These are phyloP conservation scores for Torrubiellomyces zombiae DNA, from an alignment of 2,329 filamentous ascomycete genomes.

Conservation along the genomic window DNA sequence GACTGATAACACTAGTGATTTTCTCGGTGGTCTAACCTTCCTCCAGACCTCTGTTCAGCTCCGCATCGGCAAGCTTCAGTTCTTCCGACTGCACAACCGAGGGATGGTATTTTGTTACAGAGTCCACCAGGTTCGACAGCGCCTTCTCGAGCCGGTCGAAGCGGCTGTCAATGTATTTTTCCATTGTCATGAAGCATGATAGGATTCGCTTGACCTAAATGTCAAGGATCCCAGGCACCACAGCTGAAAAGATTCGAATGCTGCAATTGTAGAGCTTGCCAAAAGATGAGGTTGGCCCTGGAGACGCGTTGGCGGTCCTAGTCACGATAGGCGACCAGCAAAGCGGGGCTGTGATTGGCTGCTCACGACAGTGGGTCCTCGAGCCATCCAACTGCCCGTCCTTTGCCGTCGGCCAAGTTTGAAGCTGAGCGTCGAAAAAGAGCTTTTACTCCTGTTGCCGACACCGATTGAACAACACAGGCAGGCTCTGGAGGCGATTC, in stretches of 20 bases:
- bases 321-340: too few species aligned
- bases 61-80: constrained; percentile 52
- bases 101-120: constrained; percentile 68
- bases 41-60: constrained; percentile 48
- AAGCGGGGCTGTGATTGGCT: constrained; percentile 11
- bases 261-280: too few species aligned
- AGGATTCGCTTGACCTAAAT: too few species aligned
- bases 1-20: too few species aligned
- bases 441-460: too few species aligned
- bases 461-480: constrained; percentile 20
- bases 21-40: constrained; percentile 36
- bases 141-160: constrained; percentile 52
- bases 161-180: constrained; percentile 41
- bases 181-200: constrained; percentile 26
- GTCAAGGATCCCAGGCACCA: too few species aligned
- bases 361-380: constrained; percentile 9
- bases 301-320: too few species aligned
- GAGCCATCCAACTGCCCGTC: constrained; percentile 16
- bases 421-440: too few species aligned
- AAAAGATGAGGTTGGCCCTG: too few species aligned
- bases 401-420: constrained; percentile 20
- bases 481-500: constrained; percentile 12
- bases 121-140: constrained; percentile 56
- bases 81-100: constrained; percentile 50
- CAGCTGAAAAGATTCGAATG: too few species aligned